phyloP scores from a whole-genome alignment of 148 eudicot genomes.

The Arctostaphylos glauca region DNA sequence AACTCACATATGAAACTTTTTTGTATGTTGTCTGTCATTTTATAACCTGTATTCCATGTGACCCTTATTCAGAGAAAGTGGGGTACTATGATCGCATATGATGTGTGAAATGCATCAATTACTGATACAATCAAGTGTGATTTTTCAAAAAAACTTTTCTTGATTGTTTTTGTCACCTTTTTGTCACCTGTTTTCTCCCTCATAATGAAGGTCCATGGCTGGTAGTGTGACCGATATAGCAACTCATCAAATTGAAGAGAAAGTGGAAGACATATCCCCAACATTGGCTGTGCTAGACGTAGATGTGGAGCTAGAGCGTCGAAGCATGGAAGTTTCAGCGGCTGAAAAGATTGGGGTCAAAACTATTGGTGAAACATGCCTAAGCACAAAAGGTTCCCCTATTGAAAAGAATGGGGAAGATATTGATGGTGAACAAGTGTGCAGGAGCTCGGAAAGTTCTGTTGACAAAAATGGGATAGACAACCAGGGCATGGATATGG shows the following conservation, averaged over 20 bases:
- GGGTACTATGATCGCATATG: background rate
- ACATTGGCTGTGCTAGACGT: constrained; percentile 10
- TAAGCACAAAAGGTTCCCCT: background rate
- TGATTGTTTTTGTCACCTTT: too few relatives aligned
- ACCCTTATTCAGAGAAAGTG: background rate
- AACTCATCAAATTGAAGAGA: constrained; percentile 11
- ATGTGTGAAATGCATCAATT: background rate
- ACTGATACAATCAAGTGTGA: background rate
- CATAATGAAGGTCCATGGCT: constrained; percentile 22
- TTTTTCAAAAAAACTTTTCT: too few relatives aligned
- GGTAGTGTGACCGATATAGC: constrained; percentile 11
- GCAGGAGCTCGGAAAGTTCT: constrained; percentile 3
- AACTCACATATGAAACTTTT: background rate
- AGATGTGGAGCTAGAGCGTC: constrained; percentile 15
- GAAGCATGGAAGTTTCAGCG: constrained; percentile 8
- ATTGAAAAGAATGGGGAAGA: background rate
- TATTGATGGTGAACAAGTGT: constrained; percentile 5
- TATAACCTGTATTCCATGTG: background rate
- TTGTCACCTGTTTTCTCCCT: background rate
- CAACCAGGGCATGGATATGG: constrained; percentile 17
- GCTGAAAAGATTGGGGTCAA: constrained; percentile 4
- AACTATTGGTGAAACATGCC: background rate
- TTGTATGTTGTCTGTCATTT: background rate
- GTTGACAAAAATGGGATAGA: constrained; percentile 15
- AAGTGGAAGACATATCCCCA: constrained; percentile 12